Conservation (phyloP, 371 early-diverging fungal genomes). For the Paraphysoderma sedebokerense region DNA sequence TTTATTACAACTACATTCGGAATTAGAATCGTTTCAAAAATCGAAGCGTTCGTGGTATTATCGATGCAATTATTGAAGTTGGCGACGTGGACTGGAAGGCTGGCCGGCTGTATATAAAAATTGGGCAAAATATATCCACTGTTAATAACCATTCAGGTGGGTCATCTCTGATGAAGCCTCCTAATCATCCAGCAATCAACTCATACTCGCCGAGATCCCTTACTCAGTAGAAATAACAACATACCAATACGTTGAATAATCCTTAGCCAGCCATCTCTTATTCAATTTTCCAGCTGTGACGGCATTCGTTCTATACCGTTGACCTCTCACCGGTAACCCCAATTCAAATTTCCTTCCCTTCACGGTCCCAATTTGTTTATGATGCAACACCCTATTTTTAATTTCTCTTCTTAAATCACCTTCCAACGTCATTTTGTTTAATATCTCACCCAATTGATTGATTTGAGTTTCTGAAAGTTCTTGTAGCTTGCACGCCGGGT, state of each 20-base stretch:
- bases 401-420: conserved; percentile 69
- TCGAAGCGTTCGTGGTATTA: too few relatives aligned
- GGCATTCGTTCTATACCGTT: conserved; percentile 71
- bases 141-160: too few relatives aligned
- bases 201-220: too few relatives aligned
- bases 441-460: conserved; percentile 60
- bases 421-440: conserved; percentile 80
- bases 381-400: conserved; percentile 55
- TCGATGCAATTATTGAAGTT: too few relatives aligned
- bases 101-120: too few relatives aligned
- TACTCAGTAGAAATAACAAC: too few relatives aligned
- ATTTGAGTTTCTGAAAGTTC: conserved; percentile 78
- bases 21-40: too few relatives aligned
- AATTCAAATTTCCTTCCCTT: conserved; percentile 70
- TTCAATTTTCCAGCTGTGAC: conserved; percentile 77
- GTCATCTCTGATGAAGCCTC: too few relatives aligned
- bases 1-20: too few relatives aligned
- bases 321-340: conserved; percentile 81
- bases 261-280: conserved; percentile 13
- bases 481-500: conserved; percentile 49
- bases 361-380: conserved; percentile 64
- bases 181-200: too few relatives aligned
- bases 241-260: conserved; percentile 17
- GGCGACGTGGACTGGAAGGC: too few relatives aligned
- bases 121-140: too few relatives aligned